Conservation (phyloP, 2,329 filamentous ascomycete species). For the Penicillium thymicola region DNA sequence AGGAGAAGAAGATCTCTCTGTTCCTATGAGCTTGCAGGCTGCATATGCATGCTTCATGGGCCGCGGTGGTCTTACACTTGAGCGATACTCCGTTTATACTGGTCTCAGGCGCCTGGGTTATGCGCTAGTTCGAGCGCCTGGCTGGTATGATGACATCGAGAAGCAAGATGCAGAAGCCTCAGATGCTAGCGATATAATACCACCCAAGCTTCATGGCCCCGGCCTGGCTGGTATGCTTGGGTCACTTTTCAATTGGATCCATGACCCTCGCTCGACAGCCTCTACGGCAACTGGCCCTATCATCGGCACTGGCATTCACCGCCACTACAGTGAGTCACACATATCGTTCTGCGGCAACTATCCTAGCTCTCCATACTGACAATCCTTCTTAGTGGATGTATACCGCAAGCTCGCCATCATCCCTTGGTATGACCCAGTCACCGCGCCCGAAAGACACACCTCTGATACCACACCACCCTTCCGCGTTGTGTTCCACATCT, state of each 20-base stretch:
- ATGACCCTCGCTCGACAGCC: constrained; percentile 24
- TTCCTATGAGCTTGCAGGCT: constrained; percentile 88
- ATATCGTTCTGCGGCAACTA: not conserved
- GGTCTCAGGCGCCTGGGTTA: constrained; percentile 82
- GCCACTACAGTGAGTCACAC: constrained; percentile 48
- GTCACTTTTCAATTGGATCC: constrained; percentile 35
- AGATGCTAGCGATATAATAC: not conserved
- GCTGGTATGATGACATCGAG: constrained; percentile 43
- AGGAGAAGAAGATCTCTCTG: constrained; percentile 55
- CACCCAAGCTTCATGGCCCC: constrained; percentile 10
- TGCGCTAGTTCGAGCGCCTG: constrained; percentile 68
- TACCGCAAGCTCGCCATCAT: constrained; percentile 75
- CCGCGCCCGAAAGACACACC: constrained; percentile 22
- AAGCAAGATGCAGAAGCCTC: constrained; percentile 17
- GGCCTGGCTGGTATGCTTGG: constrained; percentile 32
- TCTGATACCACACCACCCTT: constrained; percentile 53
- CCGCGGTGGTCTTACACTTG: constrained; percentile 61
- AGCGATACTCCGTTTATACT: constrained; percentile 84
- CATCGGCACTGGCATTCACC: constrained; percentile 52
- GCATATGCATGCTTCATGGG: constrained; percentile 84
- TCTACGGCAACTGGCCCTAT: constrained; percentile 47
- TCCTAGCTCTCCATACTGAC: not conserved
- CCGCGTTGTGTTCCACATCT: constrained; percentile 74
- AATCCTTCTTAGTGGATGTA: constrained; percentile 59
- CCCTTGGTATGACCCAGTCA: constrained; percentile 62